Conservation (phyloP, 345 rosid genomes). For the Eucalyptus dawsonii region DNA sequence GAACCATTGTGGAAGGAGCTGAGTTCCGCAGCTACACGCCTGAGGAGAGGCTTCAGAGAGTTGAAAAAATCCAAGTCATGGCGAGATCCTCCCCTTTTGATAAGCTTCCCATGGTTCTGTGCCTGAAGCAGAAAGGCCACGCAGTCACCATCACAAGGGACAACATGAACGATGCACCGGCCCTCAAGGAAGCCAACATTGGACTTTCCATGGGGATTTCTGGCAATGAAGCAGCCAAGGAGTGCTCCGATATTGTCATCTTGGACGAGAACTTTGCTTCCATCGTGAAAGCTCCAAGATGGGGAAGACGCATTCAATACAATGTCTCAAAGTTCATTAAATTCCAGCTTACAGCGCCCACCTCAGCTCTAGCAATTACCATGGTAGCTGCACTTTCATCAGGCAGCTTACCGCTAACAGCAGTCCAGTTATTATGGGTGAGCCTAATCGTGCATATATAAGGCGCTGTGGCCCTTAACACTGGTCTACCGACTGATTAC, state of each 20-base stretch:
- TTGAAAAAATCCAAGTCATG: conserved; percentile 56
- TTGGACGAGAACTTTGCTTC: conserved; percentile 63
- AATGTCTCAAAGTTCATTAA: conserved; percentile 74
- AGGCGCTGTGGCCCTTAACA: conserved; percentile 55
- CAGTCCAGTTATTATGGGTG: conserved; percentile 70
- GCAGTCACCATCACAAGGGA: conserved; percentile 65
- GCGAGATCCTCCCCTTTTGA: conserved; percentile 70
- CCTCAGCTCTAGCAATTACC: too few relatives aligned
- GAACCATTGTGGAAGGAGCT: conserved; percentile 59
- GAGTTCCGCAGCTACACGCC: conserved; percentile 31
- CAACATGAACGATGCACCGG: conserved; percentile 71
- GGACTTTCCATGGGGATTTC: conserved; percentile 70
- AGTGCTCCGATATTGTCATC: conserved; percentile 67
- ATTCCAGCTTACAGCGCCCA: conserved; percentile 36
- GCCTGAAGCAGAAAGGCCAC: conserved; percentile 51
- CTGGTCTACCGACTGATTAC: conserved; percentile 45
- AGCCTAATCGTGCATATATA: conserved; percentile 65
- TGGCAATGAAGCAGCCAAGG: conserved; percentile 56
- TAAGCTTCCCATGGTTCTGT: conserved; percentile 64
- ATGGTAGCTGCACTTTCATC: conserved; percentile 55
- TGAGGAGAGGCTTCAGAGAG: conserved; percentile 26
- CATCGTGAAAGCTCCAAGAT: conserved; percentile 45
- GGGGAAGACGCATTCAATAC: conserved; percentile 69
- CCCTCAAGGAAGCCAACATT: conserved; percentile 59
- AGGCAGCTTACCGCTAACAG: conserved; percentile 60